These are phyloP conservation scores for Botrytis pseudocinerea DNA, from an alignment of 2,329 filamentous ascomycete genomes.

Conservation along the genomic window DNA sequence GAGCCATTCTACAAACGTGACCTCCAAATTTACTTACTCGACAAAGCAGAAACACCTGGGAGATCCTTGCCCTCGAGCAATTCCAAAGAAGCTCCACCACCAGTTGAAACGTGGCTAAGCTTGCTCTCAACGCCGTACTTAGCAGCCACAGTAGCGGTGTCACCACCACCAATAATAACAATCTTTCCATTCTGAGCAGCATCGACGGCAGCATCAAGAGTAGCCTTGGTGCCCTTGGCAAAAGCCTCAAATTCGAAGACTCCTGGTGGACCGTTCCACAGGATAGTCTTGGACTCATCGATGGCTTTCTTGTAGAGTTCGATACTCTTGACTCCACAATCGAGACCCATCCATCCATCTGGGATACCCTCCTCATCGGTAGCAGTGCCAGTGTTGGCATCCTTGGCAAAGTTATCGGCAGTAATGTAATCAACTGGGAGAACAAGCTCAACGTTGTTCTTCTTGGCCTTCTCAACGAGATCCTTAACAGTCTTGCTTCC, in stretches of 20 bases:
- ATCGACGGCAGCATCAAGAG: slow-evolving; percentile 82
- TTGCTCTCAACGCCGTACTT: slow-evolving; percentile 97
- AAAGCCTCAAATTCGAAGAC: slow-evolving; percentile 98
- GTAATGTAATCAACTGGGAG: slow-evolving; percentile 95
- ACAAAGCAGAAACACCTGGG: slow-evolving; percentile 89
- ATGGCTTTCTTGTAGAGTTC: slow-evolving; percentile 89
- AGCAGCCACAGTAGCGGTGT: slow-evolving; percentile 95
- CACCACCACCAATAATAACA: slow-evolving; percentile 97
- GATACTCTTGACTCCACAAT: slow-evolving; percentile 87
- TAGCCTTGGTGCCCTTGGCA: slow-evolving; percentile 86
- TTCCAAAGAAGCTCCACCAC: slow-evolving; percentile 93
- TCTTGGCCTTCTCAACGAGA: slow-evolving; percentile 93
- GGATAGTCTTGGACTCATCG: slow-evolving; percentile 85
- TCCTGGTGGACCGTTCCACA: slow-evolving; percentile 97
- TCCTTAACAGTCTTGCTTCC: slow-evolving; percentile 87
- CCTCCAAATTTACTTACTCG: slow-evolving; percentile 60
- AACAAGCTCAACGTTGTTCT: slow-evolving; percentile 92
- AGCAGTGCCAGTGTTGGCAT: slow-evolving; percentile 78
- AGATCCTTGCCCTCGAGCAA: slow-evolving; percentile 97
- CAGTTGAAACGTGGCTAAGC: slow-evolving; percentile 96
- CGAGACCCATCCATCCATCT: slow-evolving; percentile 97
- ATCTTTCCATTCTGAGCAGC: slow-evolving; percentile 84
- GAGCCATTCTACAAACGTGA: background rate
- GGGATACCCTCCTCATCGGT: slow-evolving; percentile 88
- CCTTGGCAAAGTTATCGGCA: slow-evolving; percentile 87